Conservation (phyloP, 768 basidiomycete genomes). For the Rhizopogon vinicolor region DNA sequence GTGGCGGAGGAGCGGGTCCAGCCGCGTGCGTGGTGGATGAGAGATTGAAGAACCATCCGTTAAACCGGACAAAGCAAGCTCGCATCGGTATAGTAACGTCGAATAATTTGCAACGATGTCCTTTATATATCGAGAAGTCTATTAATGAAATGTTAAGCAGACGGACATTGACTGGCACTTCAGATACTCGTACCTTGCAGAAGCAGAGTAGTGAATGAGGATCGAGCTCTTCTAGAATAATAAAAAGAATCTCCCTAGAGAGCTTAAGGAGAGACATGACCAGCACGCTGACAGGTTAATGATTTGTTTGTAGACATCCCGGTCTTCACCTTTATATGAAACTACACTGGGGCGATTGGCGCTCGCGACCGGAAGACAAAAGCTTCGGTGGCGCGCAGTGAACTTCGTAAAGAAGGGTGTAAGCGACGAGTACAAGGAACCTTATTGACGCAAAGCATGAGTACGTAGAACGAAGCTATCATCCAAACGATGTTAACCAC, state of each 20-base stretch:
- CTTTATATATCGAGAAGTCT: conserved; percentile 22
- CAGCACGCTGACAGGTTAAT: conserved; percentile 26
- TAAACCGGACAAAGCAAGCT: conserved; percentile 26
- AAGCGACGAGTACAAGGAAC: conserved; percentile 25
- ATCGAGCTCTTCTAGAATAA: conserved; percentile 29
- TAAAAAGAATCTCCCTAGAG: conserved; percentile 23
- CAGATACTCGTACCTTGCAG: conserved; percentile 18
- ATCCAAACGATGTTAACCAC: conserved; percentile 15
- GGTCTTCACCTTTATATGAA: conserved; percentile 24
- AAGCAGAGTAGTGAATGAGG: conserved; percentile 28
- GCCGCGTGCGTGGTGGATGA: conserved; percentile 15
- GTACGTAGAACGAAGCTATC: conserved; percentile 20
- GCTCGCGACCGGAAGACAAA: conserved; percentile 27
- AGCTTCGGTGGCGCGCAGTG: conserved; percentile 25
- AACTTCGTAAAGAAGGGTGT: conserved; percentile 23
- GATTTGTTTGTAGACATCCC: conserved; percentile 8
- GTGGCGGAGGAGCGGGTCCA: conserved; percentile 24
- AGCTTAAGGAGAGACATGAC: conserved; percentile 32
- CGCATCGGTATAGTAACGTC: conserved; percentile 26
- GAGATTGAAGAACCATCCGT: conserved; percentile 20
- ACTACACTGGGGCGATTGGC: conserved; percentile 15
- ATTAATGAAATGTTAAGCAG: not conserved
- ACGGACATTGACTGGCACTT: not conserved
- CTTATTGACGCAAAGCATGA: conserved; percentile 18
- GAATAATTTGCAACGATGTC: conserved; percentile 19